Conservation (phyloP, 176 grass and related monocot species). For the Carex cristatella region DNA sequence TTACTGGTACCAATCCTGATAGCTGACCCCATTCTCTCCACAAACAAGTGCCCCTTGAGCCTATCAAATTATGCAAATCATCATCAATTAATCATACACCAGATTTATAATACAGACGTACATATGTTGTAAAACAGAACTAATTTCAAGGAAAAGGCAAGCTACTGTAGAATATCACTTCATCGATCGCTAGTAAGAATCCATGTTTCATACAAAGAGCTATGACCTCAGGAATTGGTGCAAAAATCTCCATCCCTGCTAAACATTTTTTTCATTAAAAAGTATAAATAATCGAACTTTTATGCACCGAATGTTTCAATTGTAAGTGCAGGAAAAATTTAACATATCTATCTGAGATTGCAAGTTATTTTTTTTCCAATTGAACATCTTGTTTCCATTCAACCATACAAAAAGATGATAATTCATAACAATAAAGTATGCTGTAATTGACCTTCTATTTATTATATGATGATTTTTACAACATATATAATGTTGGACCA, state of each 20-base stretch:
- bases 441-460: not conserved
- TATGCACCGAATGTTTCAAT: not conserved
- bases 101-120: not conserved
- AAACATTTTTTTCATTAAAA: not conserved
- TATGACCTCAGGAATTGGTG: slow-evolving; percentile 27
- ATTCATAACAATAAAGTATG: too few relatives aligned
- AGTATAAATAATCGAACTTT: not conserved
- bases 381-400: slow-evolving; percentile 23
- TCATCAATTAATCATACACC: not conserved
- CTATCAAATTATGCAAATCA: slow-evolving; percentile 8
- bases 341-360: slow-evolving; percentile 32
- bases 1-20: not conserved
- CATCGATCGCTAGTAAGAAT: slow-evolving; percentile 37
- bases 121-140: not conserved
- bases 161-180: not conserved
- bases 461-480: not conserved
- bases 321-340: not conserved
- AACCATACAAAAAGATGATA: too few relatives aligned
- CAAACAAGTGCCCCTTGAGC: slow-evolving; percentile 34
- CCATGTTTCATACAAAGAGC: too few relatives aligned
- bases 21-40: slow-evolving; percentile 30
- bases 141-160: too few relatives aligned
- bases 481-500: not conserved
- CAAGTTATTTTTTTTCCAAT: slow-evolving; percentile 22
- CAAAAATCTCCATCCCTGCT: slow-evolving; percentile 50